Evolutionary conservation across 352 stramenopile genomes (phyloP), one percentile per base, ranked within the genome.

Genomic region (Aphanomyces stellatus): DNA sequence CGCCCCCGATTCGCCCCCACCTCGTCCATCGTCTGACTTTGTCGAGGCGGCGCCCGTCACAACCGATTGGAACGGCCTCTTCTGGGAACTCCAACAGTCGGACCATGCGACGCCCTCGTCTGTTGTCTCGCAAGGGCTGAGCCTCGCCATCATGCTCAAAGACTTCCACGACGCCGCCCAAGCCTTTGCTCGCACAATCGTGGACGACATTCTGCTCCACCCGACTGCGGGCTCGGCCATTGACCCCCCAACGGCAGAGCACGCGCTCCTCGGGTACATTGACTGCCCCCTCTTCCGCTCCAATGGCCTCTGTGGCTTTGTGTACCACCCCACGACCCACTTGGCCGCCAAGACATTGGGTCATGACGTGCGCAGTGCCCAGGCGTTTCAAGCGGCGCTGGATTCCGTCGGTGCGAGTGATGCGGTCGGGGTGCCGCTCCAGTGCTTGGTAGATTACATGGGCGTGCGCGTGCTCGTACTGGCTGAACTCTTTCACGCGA

Each of bases 361-460:
- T 0, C 71, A 91, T 31, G 76, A 91, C 67, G 10, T 91, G 8
- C 77, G 76, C 33, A 76, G 76, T 15, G 74, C 78, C 28, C 64
- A 69, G 24, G 73, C 68, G 22, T 24, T 88, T 7, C 72, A 77
- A 10, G 33, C 71, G 4, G 72, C 69, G 2, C 42, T 71, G 10
- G 33, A 64, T 19, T 4, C 37, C 24, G 71, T 84, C 19, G 40
- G 72, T 37, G 24, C 70, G 59, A 22, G 11, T 11, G 62, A 53
- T 34, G 22, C 40, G 3, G 37, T 75, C 15, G 62, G 69, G 27
- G 69, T 88, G 15, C 82, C 80, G 0, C 70, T 91, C 0, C 80
- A 91, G 53, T 88, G 82, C 43, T 63, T 53, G 10, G 65, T 89
- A 19, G 79, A 91, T 69, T 77, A 88, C 46, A 57, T 88, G 25